These are phyloP conservation scores for Daldinia loculata DNA, from an alignment of 495 filamentous ascomycete genomes.

Conservation along the genomic window DNA sequence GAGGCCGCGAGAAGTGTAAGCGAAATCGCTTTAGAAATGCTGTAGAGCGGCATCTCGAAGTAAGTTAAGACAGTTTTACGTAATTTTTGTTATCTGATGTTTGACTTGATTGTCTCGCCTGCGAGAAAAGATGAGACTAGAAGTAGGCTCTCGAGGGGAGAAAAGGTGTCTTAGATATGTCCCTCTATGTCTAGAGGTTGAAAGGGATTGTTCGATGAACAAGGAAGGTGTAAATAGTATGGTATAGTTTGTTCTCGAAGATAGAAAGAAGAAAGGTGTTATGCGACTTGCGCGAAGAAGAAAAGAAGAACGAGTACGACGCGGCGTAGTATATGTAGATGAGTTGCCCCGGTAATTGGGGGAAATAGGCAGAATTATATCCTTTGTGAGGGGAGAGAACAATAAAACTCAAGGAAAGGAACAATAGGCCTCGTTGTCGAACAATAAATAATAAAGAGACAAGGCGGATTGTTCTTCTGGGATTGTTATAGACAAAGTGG, in stretches of 20 bases:
- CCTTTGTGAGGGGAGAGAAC: conserved; percentile 34
- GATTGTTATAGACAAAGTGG: conserved; percentile 26
- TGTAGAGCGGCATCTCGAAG: conserved; percentile 27
- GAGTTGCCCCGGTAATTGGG: background rate
- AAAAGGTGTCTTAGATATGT: conserved; percentile 3
- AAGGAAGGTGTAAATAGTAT: background rate
- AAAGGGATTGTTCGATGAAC: conserved; percentile 11
- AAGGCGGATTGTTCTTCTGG: conserved; percentile 17
- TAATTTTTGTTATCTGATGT: conserved; percentile 24
- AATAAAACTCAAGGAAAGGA: conserved; percentile 1
- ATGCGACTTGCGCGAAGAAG: conserved; percentile 10
- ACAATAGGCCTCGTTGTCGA: conserved; percentile 37
- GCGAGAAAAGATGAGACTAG: conserved; percentile 28
- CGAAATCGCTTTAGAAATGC: conserved; percentile 34
- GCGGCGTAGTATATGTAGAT: background rate
- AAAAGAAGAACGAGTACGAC: conserved; percentile 25
- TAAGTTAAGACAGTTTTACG: conserved; percentile 2
- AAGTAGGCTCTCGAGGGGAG: background rate
- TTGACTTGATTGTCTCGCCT: conserved; percentile 37
- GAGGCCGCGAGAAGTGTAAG: conserved; percentile 50
- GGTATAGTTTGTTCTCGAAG: conserved; percentile 13
- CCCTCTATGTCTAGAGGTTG: conserved; percentile 7
- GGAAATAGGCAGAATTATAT: conserved; percentile 35
- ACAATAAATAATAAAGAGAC: conserved; percentile 25
- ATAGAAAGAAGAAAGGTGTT: conserved; percentile 1